Base-by-base conservation (phyloP, 2,329 filamentous ascomycete species). In the Cytospora chrysosperma region DNA sequence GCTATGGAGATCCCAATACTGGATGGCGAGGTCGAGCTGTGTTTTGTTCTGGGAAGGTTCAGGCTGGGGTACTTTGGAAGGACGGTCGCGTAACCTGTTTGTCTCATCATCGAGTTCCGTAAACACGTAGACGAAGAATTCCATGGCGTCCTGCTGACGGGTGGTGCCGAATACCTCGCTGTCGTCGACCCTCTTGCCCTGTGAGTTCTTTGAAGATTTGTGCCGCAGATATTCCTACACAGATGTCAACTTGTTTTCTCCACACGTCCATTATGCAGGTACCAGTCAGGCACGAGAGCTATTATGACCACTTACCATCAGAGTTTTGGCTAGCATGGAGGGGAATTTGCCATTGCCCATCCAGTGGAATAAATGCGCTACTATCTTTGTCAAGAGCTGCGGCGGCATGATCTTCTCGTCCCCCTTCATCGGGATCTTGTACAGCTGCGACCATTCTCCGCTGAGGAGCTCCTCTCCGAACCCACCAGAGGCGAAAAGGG, bases 111-210 rank as follows among this genome's bases (percentile, higher is more conserved):
- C 89, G 15, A 98, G 81, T 68, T 90, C 88, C 59, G 91, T 88
- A 43, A 96, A 82, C 28, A 97, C 75, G 72, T 96, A 97, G 53
- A 88, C 87, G 68, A 94, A 88, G 69, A 96, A 96, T 71, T 98
- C 95, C 68, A 93, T 90, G 1, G 93, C 90, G 72, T 99, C 95
- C 76, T 98, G 95, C 73, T 98, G 94, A 56, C 86, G 79, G 27
- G 82, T 81, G 49, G 91, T 88, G 17, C 88, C 91, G 78, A 67
- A 54, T 93, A 95, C 8, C 71, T 67, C 85, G 68, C 67, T 51
- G 61, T 68, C 66, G 59, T 70, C 72, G 50, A 64, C 59, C 49
- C 51, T 47, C 21, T 37, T 61, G 30, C 65, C 73, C 71, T 61
- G 71, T 65, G 27, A 57, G 61, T 24, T 68, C 72, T 57, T 75